Base-by-base conservation (phyloP, 305 asterid genomes). In the Striga hermonthica region DNA sequence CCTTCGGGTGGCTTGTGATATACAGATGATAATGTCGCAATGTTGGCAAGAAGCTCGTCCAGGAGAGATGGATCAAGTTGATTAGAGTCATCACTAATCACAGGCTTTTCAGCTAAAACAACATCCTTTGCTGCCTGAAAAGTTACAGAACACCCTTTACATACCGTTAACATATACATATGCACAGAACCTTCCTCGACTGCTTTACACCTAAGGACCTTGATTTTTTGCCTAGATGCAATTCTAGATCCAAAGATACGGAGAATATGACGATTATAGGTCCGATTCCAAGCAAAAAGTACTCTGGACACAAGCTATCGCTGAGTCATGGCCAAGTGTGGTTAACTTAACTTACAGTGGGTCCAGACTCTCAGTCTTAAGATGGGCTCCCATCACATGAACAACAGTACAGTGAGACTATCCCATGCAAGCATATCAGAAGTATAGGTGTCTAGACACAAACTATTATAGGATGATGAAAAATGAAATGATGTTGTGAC, bases 1-100 rank as follows among this genome's bases (percentile, higher is more conserved):
- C 93, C 87, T 54, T 94, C 99, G 22, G 98, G 96, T 35, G 96
- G 99, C 78, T 94, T 94, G 87, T 94, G 99, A 85, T 86, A 94
- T 76, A 94, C 96, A 54, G 99, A 94, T 72, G 99, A 94, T 69
- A 90, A 82, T 63, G 98, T 91, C 62, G 99, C 96, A 76, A 94
- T 91, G 82, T 90, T 94, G 77, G 91, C 91, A 69, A 93, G 90
- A 68, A 93, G 99, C 81, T 93, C 97, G 55, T 90, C 99, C 61
- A 93, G 82, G 36, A 92, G 89, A 77, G 97, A 84, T 73, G 96
- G 81, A 43, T 93, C 99, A 47, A 90, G 89, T 73, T 78, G 96
- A 71, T 93, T 93, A 9, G 97, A 90, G 81, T 90, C 99, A 70
- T 93, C 99, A 71, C 97, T 85, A 56, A 90, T 93, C 77, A 93